Evolutionary conservation across 371 early-diverging fungal species (phyloP), one percentile per base, ranked within the genome.

Genomic region (Mucor ambiguus): DNA sequence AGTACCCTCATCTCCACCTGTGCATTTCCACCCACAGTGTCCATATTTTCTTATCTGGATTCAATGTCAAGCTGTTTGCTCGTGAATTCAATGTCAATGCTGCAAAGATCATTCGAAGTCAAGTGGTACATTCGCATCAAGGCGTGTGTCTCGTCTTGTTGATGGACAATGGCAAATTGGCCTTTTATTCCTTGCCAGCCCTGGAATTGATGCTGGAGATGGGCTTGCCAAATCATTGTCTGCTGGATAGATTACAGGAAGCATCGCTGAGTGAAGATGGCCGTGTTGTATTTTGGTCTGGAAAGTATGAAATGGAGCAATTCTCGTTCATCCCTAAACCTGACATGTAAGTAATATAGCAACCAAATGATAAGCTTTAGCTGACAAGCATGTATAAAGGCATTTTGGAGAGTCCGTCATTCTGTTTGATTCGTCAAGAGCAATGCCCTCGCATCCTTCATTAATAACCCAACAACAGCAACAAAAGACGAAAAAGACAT

Each of bases 221-320:
- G 41, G 55, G 48, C 24, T 56, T 56, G 60, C 68, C 60, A 11
- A 65, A 44, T 29, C 49, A 35, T 5, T 43, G 49, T 26, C 48
- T 20, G 24, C 18, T 61, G 22, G 44, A 66, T 24, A 66, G 65
- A 44, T 54, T 74, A 28, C 18, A 68, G 26, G 80, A 83, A 41
- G 67, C 75, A 29, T 69, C 74, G 10, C 57, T 85, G 20, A 65
- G 75, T 58, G 58, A 57, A 22, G 87, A 87, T 64, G 87, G 86
- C 44, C 75, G 87, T 11, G 62, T 87, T 9, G 68, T 79, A 26
- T 58, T 80, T 32, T 85, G 84, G 74, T 78, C 80, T 26, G 79
- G 78, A 9, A 64, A 73, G 52, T 82, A 66, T 46, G 85, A 85
- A 49, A 64, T 77, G 37, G 69, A 79, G 46, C 81, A 84, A 68